Conservation (phyloP, 306 rosid genomes). For the Vigna radiata region DNA sequence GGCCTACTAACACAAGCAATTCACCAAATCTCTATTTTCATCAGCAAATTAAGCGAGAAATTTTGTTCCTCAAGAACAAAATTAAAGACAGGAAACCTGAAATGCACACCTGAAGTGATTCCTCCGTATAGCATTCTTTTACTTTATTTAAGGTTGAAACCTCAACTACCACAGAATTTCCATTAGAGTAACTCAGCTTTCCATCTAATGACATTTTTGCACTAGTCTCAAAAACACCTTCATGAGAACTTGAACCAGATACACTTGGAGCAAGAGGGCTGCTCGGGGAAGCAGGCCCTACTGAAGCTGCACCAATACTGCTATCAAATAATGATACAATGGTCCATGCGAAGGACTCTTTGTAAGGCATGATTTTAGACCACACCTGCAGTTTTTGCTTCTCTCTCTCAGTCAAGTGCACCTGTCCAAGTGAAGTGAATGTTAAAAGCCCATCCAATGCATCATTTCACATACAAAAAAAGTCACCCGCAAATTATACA, state of each 20-base stretch:
- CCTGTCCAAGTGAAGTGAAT: constrained; percentile 64
- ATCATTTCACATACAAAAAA: constrained; percentile 27
- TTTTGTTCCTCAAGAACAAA: constrained; percentile 17
- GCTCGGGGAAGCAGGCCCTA: constrained; percentile 99
- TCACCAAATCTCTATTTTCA: neutral
- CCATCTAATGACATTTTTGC: constrained; percentile 90
- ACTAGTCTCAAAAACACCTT: constrained; percentile 92
- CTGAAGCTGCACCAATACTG: constrained; percentile 92
- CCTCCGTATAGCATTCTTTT: constrained; percentile 96
- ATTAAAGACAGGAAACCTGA: constrained; percentile 28
- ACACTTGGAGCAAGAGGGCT: constrained; percentile 98
- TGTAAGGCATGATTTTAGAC: constrained; percentile 99
- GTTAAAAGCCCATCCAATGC: constrained; percentile 21
- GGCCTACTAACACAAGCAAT: neutral
- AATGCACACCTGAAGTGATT: constrained; percentile 82
- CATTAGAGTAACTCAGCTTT: constrained; percentile 81
- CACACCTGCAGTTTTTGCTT: constrained; percentile 99
- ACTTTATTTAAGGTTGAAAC: constrained; percentile 90
- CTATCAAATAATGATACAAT: constrained; percentile 94
- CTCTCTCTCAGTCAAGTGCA: constrained; percentile 90
- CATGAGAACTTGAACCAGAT: constrained; percentile 90
- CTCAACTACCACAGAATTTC: constrained; percentile 89
- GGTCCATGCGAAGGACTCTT: constrained; percentile 98
- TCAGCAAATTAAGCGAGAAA: neutral
- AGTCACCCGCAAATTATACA: constrained; percentile 28